Conservation (phyloP, 345 rosid genomes). For the Sonneratia caseolaris region DNA sequence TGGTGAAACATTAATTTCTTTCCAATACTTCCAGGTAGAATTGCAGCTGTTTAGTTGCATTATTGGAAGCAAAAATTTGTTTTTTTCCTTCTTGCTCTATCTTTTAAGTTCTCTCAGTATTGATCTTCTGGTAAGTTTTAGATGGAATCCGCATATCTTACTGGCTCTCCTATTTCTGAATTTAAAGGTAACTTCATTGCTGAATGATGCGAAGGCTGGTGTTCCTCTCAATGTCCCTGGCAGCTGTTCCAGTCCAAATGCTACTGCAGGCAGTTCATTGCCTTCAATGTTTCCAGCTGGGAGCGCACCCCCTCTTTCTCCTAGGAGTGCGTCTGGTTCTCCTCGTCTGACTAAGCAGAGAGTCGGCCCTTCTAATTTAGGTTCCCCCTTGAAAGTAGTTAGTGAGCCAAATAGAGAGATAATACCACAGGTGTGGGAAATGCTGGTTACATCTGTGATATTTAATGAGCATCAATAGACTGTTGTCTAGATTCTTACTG, state of each 20-base stretch:
- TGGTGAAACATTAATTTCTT: not conserved
- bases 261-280: slow-evolving; percentile 47
- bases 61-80: not conserved
- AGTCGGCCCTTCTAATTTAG: slow-evolving; percentile 69
- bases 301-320: slow-evolving; percentile 95
- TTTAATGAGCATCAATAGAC: not conserved
- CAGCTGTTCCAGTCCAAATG: slow-evolving; percentile 45
- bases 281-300: slow-evolving; percentile 97
- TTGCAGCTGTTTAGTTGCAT: not conserved
- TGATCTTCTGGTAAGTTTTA: not conserved
- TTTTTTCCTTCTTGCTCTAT: not conserved
- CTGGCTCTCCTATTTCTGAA: slow-evolving; percentile 4
- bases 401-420: slow-evolving; percentile 71
- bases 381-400: slow-evolving; percentile 76
- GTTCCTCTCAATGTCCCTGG: slow-evolving; percentile 62
- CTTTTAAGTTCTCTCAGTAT: not conserved
- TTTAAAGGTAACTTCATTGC: slow-evolving; percentile 56
- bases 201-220: slow-evolving; percentile 75
- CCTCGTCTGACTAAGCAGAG: slow-evolving; percentile 79
- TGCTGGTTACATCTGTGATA: not conserved
- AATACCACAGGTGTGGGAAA: slow-evolving; percentile 76
- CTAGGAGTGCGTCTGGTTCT: slow-evolving; percentile 77
- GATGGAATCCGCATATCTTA: not conserved
- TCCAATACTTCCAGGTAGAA: not conserved
- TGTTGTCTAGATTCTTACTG: not conserved